These are phyloP conservation scores for Ganoderma sp. DNA, from an alignment of 1,284 basidiomycete genomes.

Conservation along the genomic window DNA sequence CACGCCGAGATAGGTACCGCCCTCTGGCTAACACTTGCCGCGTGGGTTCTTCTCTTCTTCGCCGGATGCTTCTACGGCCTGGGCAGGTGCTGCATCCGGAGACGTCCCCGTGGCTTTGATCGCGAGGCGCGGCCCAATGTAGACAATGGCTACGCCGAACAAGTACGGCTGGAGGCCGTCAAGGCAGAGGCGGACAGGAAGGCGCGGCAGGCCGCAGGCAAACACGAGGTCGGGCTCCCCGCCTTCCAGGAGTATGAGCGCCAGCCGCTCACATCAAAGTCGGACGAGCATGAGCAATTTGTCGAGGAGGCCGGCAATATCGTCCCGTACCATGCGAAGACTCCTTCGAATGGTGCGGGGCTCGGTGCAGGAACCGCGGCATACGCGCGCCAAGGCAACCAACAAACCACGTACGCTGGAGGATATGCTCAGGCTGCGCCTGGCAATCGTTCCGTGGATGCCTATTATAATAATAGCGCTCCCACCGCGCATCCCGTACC, in stretches of 20 bases:
- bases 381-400: constrained; percentile 36
- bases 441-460: constrained; percentile 74
- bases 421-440: constrained; percentile 68
- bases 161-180: constrained; percentile 78
- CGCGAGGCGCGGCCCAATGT: constrained; percentile 33
- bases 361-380: constrained; percentile 36
- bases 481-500: constrained; percentile 42
- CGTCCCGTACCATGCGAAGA: constrained; percentile 38
- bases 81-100: constrained; percentile 78
- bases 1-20: constrained; percentile 78
- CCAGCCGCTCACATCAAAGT: constrained; percentile 62
- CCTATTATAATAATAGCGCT: constrained; percentile 61
- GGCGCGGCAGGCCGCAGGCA: constrained; percentile 59
- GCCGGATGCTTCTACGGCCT: constrained; percentile 84
- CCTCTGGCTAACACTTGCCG: constrained; percentile 86
- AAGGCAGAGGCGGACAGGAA: constrained; percentile 84
- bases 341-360: constrained; percentile 31
- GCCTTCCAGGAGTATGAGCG: constrained; percentile 71
- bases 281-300: constrained; percentile 38
- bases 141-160: constrained; percentile 55
- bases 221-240: constrained; percentile 69
- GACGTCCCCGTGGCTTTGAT: constrained; percentile 50
- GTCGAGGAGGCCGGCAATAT: constrained; percentile 62
- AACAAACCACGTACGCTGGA: constrained; percentile 44
- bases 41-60: constrained; percentile 84